Conservation (phyloP, 2,329 filamentous ascomycete genomes). For the Teratosphaeria nubilosa region DNA sequence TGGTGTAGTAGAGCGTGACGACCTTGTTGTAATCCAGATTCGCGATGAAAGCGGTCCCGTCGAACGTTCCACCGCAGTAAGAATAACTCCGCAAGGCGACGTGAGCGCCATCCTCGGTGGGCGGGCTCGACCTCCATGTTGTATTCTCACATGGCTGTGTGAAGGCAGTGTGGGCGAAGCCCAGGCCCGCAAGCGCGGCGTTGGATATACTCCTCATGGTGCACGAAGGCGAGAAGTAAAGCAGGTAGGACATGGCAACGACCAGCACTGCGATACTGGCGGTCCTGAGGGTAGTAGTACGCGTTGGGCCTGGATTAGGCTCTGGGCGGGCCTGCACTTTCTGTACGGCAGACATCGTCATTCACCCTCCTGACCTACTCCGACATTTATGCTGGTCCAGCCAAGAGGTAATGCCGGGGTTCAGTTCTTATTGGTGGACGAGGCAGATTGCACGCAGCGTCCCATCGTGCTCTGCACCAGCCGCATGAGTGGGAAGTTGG, state of each 20-base stretch:
- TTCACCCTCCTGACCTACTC: neutral
- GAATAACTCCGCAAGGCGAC: conserved; percentile 19
- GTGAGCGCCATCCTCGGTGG: conserved; percentile 10
- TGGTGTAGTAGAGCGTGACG: conserved; percentile 23
- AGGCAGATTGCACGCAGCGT: neutral
- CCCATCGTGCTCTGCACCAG: neutral
- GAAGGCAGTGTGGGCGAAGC: conserved; percentile 1
- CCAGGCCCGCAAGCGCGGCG: neutral
- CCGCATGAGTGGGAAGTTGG: neutral
- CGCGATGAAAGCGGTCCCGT: conserved; percentile 18
- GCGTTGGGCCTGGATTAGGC: neutral
- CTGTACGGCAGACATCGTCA: neutral
- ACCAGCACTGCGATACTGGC: neutral
- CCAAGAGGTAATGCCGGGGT: neutral
- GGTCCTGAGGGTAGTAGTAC: neutral
- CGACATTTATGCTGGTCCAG: neutral
- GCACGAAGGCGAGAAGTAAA: neutral
- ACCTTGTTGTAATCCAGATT: conserved; percentile 25
- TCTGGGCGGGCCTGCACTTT: neutral
- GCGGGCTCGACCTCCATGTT: conserved; percentile 9
- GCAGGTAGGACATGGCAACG: neutral
- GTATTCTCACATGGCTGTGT: conserved; percentile 16
- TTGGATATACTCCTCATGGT: conserved; percentile 1
- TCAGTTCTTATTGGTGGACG: neutral
- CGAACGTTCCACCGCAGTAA: conserved; percentile 22